A percentile compares a stretch with the other conserved stretches of the same genome.
Conservation (phyloP, 495 filamentous ascomycete species). For the Penicillium silybi region DNA sequence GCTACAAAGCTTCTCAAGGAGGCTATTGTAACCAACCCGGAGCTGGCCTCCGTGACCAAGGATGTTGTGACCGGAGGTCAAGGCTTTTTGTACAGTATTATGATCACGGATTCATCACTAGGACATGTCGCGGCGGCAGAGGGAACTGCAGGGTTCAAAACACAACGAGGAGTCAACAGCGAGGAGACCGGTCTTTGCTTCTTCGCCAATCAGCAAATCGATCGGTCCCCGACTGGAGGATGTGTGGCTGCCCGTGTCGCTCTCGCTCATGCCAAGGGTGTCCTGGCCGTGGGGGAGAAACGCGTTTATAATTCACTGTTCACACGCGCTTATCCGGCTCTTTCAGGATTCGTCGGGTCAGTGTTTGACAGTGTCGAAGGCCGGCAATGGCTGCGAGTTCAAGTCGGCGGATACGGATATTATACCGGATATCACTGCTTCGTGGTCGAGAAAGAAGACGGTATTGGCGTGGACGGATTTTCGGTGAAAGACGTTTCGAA, state of each 20-base stretch:
- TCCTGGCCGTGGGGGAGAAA: constrained; percentile 7
- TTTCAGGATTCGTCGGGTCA: constrained; percentile 15
- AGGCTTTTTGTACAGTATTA: constrained; percentile 17
- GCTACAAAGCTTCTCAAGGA: constrained; percentile 17
- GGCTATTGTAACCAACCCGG: constrained; percentile 4
- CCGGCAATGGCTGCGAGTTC: constrained; percentile 1
- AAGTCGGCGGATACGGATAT: constrained; percentile 12
- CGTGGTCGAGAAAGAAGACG: constrained; percentile 12
- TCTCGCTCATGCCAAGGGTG: constrained; percentile 18
- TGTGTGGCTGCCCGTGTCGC: constrained; percentile 24
- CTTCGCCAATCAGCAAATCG: constrained; percentile 25
- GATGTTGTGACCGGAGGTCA: constrained; percentile 7
- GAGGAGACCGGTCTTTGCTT: constrained; percentile 18
- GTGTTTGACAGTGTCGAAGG: constrained; percentile 1
- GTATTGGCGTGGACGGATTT: constrained; percentile 10
- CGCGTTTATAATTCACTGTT: constrained; percentile 22
- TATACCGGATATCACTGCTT: constrained; percentile 15
- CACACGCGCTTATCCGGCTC: constrained; percentile 5
- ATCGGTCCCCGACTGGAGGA: constrained; percentile 25
- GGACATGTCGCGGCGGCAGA: constrained; percentile 22
- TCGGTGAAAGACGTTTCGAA: constrained; percentile 5
- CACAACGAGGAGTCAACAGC: constrained; percentile 2
- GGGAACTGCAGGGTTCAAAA: constrained; percentile 10
- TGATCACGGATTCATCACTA: constrained; percentile 15
- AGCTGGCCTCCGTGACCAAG: constrained; percentile 3